Conservation (phyloP, 2,329 filamentous ascomycete genomes). For the Verticillium longisporum region DNA sequence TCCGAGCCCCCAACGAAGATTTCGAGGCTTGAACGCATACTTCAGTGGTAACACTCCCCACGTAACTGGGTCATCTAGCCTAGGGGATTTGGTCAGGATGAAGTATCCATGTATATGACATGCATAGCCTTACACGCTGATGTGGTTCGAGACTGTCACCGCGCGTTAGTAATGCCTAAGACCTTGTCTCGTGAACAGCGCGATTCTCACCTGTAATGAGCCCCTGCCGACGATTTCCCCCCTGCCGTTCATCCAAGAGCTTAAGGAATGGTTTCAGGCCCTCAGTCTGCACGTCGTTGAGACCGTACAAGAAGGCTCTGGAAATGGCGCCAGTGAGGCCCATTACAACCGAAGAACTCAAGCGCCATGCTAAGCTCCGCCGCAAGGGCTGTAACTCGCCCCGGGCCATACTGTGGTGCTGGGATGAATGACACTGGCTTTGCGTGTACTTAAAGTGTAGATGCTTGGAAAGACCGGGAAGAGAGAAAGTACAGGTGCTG, state of each 20-base stretch:
- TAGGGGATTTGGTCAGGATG: conserved; percentile 27
- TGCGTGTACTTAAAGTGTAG: too few relatives aligned
- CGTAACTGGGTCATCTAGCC: conserved; percentile 87
- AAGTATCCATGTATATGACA: not conserved
- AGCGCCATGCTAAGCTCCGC: conserved; percentile 63
- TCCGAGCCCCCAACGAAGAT: conserved; percentile 81
- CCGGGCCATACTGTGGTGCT: not conserved
- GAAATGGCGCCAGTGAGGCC: conserved; percentile 64
- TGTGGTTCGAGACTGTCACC: conserved; percentile 73
- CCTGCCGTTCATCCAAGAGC: conserved; percentile 65
- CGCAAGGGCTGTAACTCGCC: conserved; percentile 20
- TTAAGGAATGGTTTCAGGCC: conserved; percentile 71
- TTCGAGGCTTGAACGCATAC: conserved; percentile 64
- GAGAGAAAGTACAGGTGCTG: not conserved
- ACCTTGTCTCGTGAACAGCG: too few relatives aligned
- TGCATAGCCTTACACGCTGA: conserved; percentile 66
- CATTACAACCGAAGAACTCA: conserved; percentile 68
- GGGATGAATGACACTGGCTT: too few relatives aligned
- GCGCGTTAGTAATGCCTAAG: not conserved
- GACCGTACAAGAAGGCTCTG: conserved; percentile 65
- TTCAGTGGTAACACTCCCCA: conserved; percentile 82
- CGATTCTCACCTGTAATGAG: conserved; percentile 60
- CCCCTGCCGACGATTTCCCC: conserved; percentile 61
- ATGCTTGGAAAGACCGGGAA: too few relatives aligned
- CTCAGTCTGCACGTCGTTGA: conserved; percentile 69